Base-by-base conservation (phyloP, 2,329 filamentous ascomycete genomes). In the Venturia nashicola region DNA sequence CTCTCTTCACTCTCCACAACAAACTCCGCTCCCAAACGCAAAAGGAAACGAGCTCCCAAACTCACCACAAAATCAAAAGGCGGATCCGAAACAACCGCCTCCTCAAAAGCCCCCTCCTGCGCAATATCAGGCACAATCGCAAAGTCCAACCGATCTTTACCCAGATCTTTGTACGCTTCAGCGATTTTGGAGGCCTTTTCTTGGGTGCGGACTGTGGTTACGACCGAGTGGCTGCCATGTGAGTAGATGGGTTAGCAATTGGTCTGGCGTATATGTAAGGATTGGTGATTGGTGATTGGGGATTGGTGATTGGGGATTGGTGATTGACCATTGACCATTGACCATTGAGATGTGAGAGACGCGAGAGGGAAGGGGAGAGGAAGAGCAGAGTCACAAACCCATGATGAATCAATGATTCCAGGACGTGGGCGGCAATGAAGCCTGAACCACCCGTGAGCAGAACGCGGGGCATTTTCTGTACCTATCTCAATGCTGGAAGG, bases 111-210 rank as follows among this genome's bases (percentile, higher is more conserved):
- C 20, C 82, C 83, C 27, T 85, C 80, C 66, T 84, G 71, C 0
- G 87, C 86, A 67, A 95, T 86, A 68, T 95, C 88, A 60, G 84
- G 80, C 14, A 95, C 88, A 65, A 93, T 82, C 43, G 74, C 80
- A 70, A 86, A 88, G 65, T 81, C 81, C 40, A 89, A 78, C 71
- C 83, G 82, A 64, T 82, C 80, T 64, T 82, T 80, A 1, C 80
- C 76, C 8, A 76, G 74, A 36, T 71, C 74, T 55, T 80, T 77
- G 69, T 85, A 80, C 23, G 79, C 79, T 23, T 79, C 75, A 65
- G 82, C 78, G 70, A 87, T 86, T 70, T 79, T 82, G 67, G 84
- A 77, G 48, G 82, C 85, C 72, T 87, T 87, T 43, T 82, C 79
- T 66, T 83, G 78, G 0, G 82, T 84, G 64, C 85, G 78, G 27